phyloP scores from a whole-genome alignment of 345 rosid species.

The Adansonia digitata region DNA sequence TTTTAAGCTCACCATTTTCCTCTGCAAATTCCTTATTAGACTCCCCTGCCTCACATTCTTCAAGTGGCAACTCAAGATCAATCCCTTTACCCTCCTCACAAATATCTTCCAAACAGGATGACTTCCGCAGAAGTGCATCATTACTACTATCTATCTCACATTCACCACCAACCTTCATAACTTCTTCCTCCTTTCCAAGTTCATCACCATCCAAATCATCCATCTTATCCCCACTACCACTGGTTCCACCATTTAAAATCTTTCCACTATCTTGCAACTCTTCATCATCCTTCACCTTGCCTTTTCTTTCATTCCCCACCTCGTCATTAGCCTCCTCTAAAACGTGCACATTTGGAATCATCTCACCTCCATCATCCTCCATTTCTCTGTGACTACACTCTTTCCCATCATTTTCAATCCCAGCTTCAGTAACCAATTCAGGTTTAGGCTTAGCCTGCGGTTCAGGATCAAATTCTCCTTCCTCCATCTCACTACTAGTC shows the following conservation, averaged over 20 bases:
- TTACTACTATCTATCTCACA: not conserved
- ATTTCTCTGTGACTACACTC: conserved; percentile 2
- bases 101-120: too few species aligned
- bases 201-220: not conserved
- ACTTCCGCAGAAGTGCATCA: too few species aligned
- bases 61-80: too few species aligned
- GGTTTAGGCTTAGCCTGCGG: conserved; percentile 5
- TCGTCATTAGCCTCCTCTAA: conserved; percentile 22
- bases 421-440: conserved; percentile 21
- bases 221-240: conserved; percentile 16
- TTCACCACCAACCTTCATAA: too few species aligned
- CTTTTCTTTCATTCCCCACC: conserved; percentile 21
- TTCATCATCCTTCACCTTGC: conserved; percentile 25
- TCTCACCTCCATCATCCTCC: conserved; percentile 23
- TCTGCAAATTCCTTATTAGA: too few species aligned
- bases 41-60: too few species aligned
- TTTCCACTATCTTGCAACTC: conserved; percentile 30
- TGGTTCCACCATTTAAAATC: conserved; percentile 17
- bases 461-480: conserved; percentile 95
- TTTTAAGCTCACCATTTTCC: conserved; percentile 10
- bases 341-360: conserved; percentile 19
- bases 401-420: conserved; percentile 12
- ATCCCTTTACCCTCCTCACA: too few species aligned
- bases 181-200: too few species aligned
- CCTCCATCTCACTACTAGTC: conserved; percentile 91